Evolutionary conservation across 31 red algal species (phyloP).

Genomic region (Odonthalia washingtoniensis): DNA sequence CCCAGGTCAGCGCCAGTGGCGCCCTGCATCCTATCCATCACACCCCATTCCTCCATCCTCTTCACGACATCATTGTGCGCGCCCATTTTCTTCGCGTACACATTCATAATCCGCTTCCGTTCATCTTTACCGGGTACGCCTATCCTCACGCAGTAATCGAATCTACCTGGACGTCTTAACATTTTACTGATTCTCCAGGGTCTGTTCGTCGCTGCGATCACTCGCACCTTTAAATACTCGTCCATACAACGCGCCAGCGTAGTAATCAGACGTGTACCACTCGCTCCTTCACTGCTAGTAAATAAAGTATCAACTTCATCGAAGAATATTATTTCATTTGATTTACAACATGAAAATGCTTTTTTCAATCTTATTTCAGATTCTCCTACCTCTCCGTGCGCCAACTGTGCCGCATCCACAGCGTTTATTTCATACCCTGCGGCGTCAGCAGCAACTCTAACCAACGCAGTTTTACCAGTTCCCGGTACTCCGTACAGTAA

Average conservation of each 20-base stretch:
- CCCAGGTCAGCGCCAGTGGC: conserved; percentile 59
- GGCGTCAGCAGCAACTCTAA: conserved; percentile 48
- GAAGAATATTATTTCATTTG: conserved; percentile 65
- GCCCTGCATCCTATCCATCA: conserved; percentile 11
- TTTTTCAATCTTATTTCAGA: conserved; percentile 62
- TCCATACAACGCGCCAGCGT: conserved; percentile 43
- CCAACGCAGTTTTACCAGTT: conserved; percentile 87
- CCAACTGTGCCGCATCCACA: conserved; percentile 62
- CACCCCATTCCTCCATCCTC: background rate
- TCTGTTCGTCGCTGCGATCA: conserved; percentile 83
- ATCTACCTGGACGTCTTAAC: conserved; percentile 68
- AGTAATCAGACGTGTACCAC: conserved; percentile 30
- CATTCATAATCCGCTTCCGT: conserved; percentile 24
- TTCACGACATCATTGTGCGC: background rate
- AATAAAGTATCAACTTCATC: conserved; percentile 95
- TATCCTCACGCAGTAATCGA: conserved; percentile 65
- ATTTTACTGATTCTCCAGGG: conserved; percentile 74
- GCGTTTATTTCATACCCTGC: conserved; percentile 14
- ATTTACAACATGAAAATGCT: conserved; percentile 36
- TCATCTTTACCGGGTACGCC: conserved; percentile 20
- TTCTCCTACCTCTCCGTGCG: conserved; percentile 67
- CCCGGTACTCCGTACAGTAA: conserved; percentile 90
- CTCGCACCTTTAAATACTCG: conserved; percentile 32
- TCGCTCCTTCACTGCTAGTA: conserved; percentile 10
- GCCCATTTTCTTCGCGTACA: conserved; percentile 32